Percentiles rank a stretch among this genome's conserved stretches.
phyloP scores from a whole-genome alignment of 176 grass and related monocot species.

The Luzula sylvatica region DNA sequence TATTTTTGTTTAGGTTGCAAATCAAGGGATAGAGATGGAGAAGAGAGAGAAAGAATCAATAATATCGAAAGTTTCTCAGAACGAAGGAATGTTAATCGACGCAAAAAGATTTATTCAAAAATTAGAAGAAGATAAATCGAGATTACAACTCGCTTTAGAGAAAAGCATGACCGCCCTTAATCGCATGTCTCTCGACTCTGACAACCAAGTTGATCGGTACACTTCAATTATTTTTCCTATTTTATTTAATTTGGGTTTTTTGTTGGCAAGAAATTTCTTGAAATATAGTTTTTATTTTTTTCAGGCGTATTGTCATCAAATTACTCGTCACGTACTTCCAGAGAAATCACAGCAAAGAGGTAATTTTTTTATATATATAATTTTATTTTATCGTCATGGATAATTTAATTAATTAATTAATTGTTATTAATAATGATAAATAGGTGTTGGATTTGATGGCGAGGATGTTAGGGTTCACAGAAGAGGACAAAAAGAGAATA shows the following conservation, averaged over 20 bases:
- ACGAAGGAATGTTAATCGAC: constrained; percentile 64
- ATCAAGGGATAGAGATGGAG: constrained; percentile 53
- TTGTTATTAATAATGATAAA: neutral
- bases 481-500: constrained; percentile 91
- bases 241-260: neutral
- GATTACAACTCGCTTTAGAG: constrained; percentile 67
- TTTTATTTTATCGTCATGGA: too few relatives aligned
- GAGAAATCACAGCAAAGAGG: constrained; percentile 93
- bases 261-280: too few relatives aligned
- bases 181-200: constrained; percentile 94
- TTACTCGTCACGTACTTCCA: constrained; percentile 92
- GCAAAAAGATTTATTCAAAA: constrained; percentile 79
- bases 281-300: constrained; percentile 6
- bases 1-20: constrained; percentile 39
- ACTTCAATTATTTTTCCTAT: constrained; percentile 13
- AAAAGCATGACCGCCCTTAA: constrained; percentile 86
- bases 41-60: constrained; percentile 67
- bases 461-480: constrained; percentile 91
- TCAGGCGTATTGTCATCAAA: constrained; percentile 90
- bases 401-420: neutral
- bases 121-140: constrained; percentile 93
- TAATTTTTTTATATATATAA: constrained; percentile 20
- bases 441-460: constrained; percentile 93
- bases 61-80: constrained; percentile 51
- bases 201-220: constrained; percentile 95